Percentiles rank a stretch among this genome's conserved stretches.
These are phyloP conservation scores for Saccharomycopsis selenospora DNA, from an alignment of 805 yeast genomes.

Conservation along the genomic window DNA sequence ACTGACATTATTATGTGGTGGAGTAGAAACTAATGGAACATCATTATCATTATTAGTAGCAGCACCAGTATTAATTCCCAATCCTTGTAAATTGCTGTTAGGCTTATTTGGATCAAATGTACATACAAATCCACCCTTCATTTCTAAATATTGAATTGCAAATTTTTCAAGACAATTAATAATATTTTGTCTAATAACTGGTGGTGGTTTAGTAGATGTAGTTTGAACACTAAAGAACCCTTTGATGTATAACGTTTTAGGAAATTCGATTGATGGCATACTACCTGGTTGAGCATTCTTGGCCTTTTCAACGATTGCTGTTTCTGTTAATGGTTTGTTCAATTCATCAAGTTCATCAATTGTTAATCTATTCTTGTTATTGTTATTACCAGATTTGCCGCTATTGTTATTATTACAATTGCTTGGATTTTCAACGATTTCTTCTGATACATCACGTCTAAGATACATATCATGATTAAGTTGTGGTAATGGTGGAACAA, in stretches of 20 bases:
- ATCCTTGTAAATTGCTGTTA: conserved; percentile 22
- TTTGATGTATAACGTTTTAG: conserved; percentile 81
- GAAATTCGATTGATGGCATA: conserved; percentile 93
- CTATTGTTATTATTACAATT: background rate
- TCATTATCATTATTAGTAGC: background rate
- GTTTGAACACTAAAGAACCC: conserved; percentile 94
- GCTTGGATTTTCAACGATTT: conserved; percentile 49
- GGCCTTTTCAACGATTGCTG: conserved; percentile 40
- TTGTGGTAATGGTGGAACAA: conserved; percentile 28
- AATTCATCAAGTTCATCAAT: conserved; percentile 1
- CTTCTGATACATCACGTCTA: conserved; percentile 37
- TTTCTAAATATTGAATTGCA: conserved; percentile 80
- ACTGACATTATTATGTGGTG: too few species aligned
- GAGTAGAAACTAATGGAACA: too few species aligned
- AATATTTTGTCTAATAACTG: conserved; percentile 78
- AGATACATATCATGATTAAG: conserved; percentile 37
- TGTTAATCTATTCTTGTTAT: conserved; percentile 14
- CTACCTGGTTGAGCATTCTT: conserved; percentile 60
- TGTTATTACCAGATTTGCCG: conserved; percentile 17
- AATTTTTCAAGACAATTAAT: conserved; percentile 67
- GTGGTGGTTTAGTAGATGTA: conserved; percentile 86
- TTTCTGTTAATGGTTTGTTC: conserved; percentile 37
- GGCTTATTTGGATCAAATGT: conserved; percentile 25
- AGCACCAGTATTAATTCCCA: background rate
- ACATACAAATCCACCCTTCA: conserved; percentile 90